Conservation (phyloP, 495 filamentous ascomycete genomes). For the Oleoguttula mirabilis region DNA sequence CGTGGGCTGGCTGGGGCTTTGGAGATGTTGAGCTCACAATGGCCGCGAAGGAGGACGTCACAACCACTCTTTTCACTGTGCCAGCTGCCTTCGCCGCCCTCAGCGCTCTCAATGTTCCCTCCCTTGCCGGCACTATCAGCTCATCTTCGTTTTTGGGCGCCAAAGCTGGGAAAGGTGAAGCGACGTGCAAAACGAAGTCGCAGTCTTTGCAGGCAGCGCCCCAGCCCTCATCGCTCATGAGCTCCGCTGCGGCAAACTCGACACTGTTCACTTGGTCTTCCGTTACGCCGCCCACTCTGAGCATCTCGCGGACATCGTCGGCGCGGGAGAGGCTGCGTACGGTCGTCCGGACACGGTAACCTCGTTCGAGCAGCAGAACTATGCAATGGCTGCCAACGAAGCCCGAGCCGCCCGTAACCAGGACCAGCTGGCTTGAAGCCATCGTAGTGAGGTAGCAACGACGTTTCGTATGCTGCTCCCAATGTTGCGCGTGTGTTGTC, state of each 20-base stretch:
- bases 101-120: slow-evolving; percentile 16
- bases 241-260: slow-evolving; percentile 19
- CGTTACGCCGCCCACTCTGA: slow-evolving; percentile 6
- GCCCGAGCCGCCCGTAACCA: slow-evolving; percentile 10
- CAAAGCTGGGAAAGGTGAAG: slow-evolving; percentile 14
- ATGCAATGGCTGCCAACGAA: slow-evolving; percentile 14
- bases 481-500: no score
- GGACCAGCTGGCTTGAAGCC: background rate
- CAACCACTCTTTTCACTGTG: slow-evolving; percentile 18
- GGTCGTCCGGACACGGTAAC: slow-evolving; percentile 17
- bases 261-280: slow-evolving; percentile 3
- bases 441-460: no score
- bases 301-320: slow-evolving; percentile 14
- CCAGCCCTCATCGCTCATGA: slow-evolving; percentile 20
- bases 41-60: slow-evolving; percentile 13
- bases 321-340: slow-evolving; percentile 9
- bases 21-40: no score
- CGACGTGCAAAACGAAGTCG: slow-evolving; percentile 20
- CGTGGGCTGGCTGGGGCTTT: no score
- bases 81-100: slow-evolving; percentile 16
- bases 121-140: slow-evolving; percentile 14
- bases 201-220: slow-evolving; percentile 16
- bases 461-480: no score
- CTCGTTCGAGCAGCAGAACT: slow-evolving; percentile 3
- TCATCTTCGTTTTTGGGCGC: slow-evolving; percentile 20